A percentile compares a stretch with the other conserved stretches of the same genome.
These are phyloP conservation scores for Balakata baccata DNA, from an alignment of 345 rosid genomes.

Conservation along the genomic window DNA sequence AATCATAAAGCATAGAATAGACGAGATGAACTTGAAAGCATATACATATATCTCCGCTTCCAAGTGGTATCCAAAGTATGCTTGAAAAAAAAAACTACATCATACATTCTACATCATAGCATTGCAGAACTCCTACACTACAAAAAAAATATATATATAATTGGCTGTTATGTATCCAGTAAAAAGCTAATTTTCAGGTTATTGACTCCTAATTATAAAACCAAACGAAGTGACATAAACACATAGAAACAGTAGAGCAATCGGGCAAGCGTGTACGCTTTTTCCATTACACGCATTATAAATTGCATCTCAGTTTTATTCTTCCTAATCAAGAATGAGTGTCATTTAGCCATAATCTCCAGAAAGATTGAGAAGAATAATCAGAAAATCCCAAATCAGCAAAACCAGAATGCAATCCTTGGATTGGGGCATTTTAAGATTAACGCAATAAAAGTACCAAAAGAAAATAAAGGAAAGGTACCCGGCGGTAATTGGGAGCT, in stretches of 20 bases:
- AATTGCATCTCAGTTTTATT: neutral
- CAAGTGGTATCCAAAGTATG: neutral
- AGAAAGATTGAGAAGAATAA: neutral
- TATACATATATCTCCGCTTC: neutral
- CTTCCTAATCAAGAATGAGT: neutral
- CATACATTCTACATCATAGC: neutral
- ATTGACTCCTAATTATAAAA: neutral
- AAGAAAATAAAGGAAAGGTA: constrained; percentile 16
- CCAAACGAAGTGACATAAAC: neutral
- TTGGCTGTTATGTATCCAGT: neutral
- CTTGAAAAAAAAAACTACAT: neutral
- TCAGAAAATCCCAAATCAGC: neutral
- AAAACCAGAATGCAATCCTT: neutral
- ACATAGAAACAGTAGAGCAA: neutral
- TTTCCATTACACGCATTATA: neutral
- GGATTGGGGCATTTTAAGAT: neutral
- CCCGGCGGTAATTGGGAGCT: constrained; percentile 99
- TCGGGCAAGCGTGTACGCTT: neutral
- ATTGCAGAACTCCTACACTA: neutral
- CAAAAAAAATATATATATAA: neutral
- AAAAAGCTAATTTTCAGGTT: neutral
- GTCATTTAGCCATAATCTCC: neutral
- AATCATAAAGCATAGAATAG: neutral
- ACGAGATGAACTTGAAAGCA: neutral
- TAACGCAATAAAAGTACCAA: neutral